Evolutionary conservation across 2,329 filamentous ascomycete species (phyloP).

Genomic region (Penicillium sp.): DNA sequence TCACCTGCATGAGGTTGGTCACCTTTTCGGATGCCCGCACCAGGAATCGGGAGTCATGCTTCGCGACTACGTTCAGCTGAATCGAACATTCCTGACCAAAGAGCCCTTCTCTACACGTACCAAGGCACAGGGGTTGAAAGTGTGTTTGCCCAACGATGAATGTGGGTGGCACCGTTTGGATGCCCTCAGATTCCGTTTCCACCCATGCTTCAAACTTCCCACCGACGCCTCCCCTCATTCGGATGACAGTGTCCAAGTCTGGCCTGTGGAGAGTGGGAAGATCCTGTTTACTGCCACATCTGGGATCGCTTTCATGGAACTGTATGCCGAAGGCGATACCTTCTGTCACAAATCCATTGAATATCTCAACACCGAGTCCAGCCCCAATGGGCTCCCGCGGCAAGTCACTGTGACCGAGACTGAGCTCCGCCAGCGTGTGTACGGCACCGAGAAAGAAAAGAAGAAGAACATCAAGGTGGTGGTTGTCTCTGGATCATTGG

Average conservation of each 20-base stretch:
- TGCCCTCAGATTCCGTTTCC: conserved; percentile 81
- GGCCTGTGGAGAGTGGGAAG: conserved; percentile 75
- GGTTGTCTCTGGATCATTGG: conserved; percentile 75
- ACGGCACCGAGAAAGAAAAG: conserved; percentile 68
- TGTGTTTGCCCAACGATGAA: conserved; percentile 76
- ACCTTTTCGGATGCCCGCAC: conserved; percentile 85
- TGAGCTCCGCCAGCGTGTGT: conserved; percentile 70
- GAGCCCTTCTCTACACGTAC: conserved; percentile 88
- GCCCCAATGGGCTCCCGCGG: conserved; percentile 62
- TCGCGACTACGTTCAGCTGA: conserved; percentile 80
- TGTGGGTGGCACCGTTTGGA: conserved; percentile 91
- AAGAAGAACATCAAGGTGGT: conserved; percentile 66
- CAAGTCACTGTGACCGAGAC: conserved; percentile 74
- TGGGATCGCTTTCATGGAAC: conserved; percentile 82
- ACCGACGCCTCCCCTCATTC: conserved; percentile 65
- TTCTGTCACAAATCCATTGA: conserved; percentile 81
- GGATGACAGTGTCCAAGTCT: conserved; percentile 82
- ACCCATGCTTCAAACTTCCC: conserved; percentile 85
- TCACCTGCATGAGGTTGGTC: conserved; percentile 87
- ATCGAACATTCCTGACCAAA: conserved; percentile 76
- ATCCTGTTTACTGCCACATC: conserved; percentile 76
- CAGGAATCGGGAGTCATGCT: conserved; percentile 92
- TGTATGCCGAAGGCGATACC: conserved; percentile 77
- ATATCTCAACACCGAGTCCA: conserved; percentile 64
- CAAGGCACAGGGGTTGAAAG: conserved; percentile 72